Percentiles rank a stretch among this genome's conserved stretches.
phyloP scores from a whole-genome alignment of 345 rosid genomes.

The Camelina laxa region DNA sequence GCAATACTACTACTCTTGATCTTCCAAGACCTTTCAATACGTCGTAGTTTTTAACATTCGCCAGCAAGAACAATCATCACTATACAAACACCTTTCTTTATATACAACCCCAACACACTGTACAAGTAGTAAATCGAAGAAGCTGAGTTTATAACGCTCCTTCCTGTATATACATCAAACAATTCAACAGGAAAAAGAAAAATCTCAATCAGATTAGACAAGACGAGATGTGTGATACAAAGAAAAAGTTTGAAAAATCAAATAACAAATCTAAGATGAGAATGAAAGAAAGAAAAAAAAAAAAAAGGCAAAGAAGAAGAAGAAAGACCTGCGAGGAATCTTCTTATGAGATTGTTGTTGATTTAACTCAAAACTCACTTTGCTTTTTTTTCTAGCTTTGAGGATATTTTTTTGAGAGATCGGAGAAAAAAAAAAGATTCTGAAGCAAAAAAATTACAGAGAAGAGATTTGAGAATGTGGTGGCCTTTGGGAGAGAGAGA shows the following conservation, averaged over 20 bases:
- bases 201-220: constrained; percentile 1
- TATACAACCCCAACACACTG: constrained; percentile 32
- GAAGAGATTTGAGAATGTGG: constrained; percentile 22
- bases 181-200: not conserved
- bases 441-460: constrained; percentile 3
- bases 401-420: constrained; percentile 17
- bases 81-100: not conserved
- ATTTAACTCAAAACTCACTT: not conserved
- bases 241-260: not conserved
- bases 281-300: not conserved
- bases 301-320: not conserved
- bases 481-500: constrained; percentile 26
- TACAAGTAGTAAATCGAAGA: constrained; percentile 7
- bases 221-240: not conserved
- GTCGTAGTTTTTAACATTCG: constrained; percentile 29
- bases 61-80: constrained; percentile 18
- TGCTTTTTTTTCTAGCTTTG: not conserved
- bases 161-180: constrained; percentile 31
- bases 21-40: constrained; percentile 26
- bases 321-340: constrained; percentile 21
- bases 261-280: constrained; percentile 21
- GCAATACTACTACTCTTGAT: not conserved
- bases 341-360: not conserved
- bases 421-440: constrained; percentile 18
- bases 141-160: constrained; percentile 14